These are phyloP conservation scores for Zea mays DNA, from an alignment of 176 grass and related monocot species.

Conservation along the genomic window Zm-B73-REFERENCE-NAM-5.0 NC_050097.1:26938501-26939000, in stretches of 20 bases:
- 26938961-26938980: constrained; percentile 45
- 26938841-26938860: not conserved
- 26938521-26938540: not conserved
- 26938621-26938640: not conserved
- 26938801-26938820: not conserved
- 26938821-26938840: not conserved
- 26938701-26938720: not conserved
- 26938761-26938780: not conserved
- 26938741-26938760: not conserved
- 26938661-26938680: not conserved
- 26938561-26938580: not conserved
- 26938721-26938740: not conserved
- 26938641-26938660: not conserved
- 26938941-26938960: constrained; percentile 42
- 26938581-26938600: not conserved
- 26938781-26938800: not conserved
- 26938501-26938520: not conserved
- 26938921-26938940: constrained; percentile 37
- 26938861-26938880: not conserved
- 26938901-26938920: constrained; percentile 58
- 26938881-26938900: constrained; percentile 35
- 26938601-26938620: not conserved
- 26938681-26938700: not conserved
- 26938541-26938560: constrained; percentile 13
- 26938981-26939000: constrained; percentile 53